Conservation (phyloP, 176 grass and related monocot genomes). For the Guadua angustifolia region DNA sequence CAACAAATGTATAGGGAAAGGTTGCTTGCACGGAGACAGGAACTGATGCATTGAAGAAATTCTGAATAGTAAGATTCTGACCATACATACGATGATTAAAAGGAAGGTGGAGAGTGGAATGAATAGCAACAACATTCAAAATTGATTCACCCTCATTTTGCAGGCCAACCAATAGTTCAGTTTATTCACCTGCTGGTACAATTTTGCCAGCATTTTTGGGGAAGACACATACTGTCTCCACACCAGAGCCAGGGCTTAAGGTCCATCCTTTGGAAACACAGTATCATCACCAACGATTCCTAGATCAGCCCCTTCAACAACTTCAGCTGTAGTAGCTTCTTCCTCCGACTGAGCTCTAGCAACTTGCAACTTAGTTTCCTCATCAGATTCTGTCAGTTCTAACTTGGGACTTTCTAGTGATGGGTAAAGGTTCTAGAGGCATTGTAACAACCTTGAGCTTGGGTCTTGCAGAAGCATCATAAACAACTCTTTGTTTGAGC, state of each 20-base stretch:
- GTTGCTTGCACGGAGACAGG: conserved; percentile 83
- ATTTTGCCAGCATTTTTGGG: conserved; percentile 94
- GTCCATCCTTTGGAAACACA: conserved; percentile 63
- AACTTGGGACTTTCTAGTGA: conserved; percentile 46
- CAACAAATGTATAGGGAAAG: conserved; percentile 87
- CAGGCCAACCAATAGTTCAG: conserved; percentile 85
- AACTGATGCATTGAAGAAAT: conserved; percentile 86
- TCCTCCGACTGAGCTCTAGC: conserved; percentile 74
- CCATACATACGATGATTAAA: conserved; percentile 82
- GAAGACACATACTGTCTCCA: conserved; percentile 78
- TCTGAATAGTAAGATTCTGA: conserved; percentile 96
- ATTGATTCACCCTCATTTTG: conserved; percentile 91
- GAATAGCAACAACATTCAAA: conserved; percentile 77
- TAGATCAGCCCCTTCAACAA: conserved; percentile 82
- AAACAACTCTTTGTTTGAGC: conserved; percentile 65
- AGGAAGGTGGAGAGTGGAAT: conserved; percentile 91
- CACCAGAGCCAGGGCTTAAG: conserved; percentile 69
- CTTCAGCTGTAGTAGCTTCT: conserved; percentile 82
- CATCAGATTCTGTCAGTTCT: conserved; percentile 34
- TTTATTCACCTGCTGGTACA: conserved; percentile 87
- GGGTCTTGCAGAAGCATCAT: conserved; percentile 77
- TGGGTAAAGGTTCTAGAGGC: conserved; percentile 58
- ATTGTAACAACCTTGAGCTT: conserved; percentile 64
- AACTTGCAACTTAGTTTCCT: conserved; percentile 55
- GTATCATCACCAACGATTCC: conserved; percentile 91